Evolutionary conservation across 352 stramenopile species (phyloP), one percentile per base, ranked within the genome.

Genomic region (Globisporangium paroecandrum): DNA sequence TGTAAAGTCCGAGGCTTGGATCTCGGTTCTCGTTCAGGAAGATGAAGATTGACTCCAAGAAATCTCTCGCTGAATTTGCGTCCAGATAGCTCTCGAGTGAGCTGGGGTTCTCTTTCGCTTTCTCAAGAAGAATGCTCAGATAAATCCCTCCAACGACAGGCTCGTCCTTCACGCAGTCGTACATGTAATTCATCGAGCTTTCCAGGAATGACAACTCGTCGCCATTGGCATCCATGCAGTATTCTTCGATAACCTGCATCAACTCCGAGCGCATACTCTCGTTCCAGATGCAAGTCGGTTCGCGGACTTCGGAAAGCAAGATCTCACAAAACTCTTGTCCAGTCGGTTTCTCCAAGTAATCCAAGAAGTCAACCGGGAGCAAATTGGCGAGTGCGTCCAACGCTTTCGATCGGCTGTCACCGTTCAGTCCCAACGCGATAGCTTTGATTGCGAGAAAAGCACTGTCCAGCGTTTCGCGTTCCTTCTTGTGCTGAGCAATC

Each of bases 21-120:
- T 94, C 81, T 43, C 80, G 78, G 46, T 93, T 94, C 59, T 91
- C 83, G 58, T 93, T 89, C 49, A 94, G 63, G 64, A 94, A 94
- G 51, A 83, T 69, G 58, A 94, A 91, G 5, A 94, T 68, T 2
- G 77, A 70, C 60, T 86, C 77, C 3, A 94, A 58, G 49, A 94
- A 91, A 24, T 83, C 78, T 38, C 79, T 65, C 4, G 81, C 77
- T 7, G 79, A 85, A 15, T 69, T 76, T 1, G 83, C 78, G 36
- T 89, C 88, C 32, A 93, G 47, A 22, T 69, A 79, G n/a, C 86
- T 76, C 7, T 76, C 75, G 1, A 94, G 82, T 0, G 70, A 54
- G 12, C 82, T 70, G 1, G 74, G 81, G 9, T 82, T 66, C 0
- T 27, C 51, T 25, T 73, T 65, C 1, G 72, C 75, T 65, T 90